Evolutionary conservation across 768 basidiomycete species (phyloP).

Genomic region (Xerocomellus dryophilus): DNA sequence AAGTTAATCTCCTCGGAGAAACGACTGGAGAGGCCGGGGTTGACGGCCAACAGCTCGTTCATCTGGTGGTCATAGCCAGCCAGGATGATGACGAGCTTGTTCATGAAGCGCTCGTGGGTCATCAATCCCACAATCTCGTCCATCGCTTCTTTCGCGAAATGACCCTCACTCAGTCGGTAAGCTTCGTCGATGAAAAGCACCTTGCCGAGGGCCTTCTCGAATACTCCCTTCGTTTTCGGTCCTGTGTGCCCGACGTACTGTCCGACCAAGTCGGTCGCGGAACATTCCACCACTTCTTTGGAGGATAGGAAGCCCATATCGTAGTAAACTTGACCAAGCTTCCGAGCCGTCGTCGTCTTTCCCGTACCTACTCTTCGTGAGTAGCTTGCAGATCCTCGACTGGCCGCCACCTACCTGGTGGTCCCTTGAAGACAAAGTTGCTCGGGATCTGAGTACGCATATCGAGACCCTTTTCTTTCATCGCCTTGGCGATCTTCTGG

Average conservation of each 20-base stretch:
- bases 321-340: slow-evolving; percentile 61
- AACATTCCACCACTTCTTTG: slow-evolving; percentile 59
- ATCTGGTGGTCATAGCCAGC: slow-evolving; percentile 73
- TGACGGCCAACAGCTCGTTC: slow-evolving; percentile 55
- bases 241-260: slow-evolving; percentile 73
- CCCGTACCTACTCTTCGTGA: slow-evolving; percentile 49
- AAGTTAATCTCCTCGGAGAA: slow-evolving; percentile 64
- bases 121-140: slow-evolving; percentile 70
- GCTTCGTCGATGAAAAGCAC: slow-evolving; percentile 76
- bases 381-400: background rate
- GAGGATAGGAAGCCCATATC: slow-evolving; percentile 60
- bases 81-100: slow-evolving; percentile 64
- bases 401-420: slow-evolving; percentile 47
- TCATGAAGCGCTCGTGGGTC: slow-evolving; percentile 55
- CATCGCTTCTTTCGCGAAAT: slow-evolving; percentile 69
- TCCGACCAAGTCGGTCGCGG: slow-evolving; percentile 67
- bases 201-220: slow-evolving; percentile 64
- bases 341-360: slow-evolving; percentile 61
- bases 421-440: slow-evolving; percentile 70
- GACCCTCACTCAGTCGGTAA: slow-evolving; percentile 59
- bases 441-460: slow-evolving; percentile 53
- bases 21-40: slow-evolving; percentile 65
- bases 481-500: slow-evolving; percentile 48
- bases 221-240: slow-evolving; percentile 57
- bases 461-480: slow-evolving; percentile 44